Conservation (phyloP, 1,139 yeast species). For the Sugiyamaella grinbergsii region DNA sequence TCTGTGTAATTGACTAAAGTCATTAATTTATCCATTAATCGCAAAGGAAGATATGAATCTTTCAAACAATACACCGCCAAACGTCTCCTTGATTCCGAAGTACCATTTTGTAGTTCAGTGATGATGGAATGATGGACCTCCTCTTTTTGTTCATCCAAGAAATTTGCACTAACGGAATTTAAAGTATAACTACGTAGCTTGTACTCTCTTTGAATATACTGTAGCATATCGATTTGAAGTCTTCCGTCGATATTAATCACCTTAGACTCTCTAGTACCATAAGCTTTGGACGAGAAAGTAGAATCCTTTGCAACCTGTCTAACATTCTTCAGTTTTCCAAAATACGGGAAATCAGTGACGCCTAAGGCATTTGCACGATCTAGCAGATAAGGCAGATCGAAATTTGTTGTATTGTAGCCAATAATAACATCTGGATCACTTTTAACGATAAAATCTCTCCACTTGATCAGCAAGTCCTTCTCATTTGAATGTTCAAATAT, state of each 20-base stretch:
- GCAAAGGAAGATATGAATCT: slow-evolving; percentile 88
- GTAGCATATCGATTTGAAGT: slow-evolving; percentile 90
- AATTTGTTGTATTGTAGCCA: slow-evolving; percentile 93
- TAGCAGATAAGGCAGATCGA: slow-evolving; percentile 89
- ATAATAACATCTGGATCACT: slow-evolving; percentile 96
- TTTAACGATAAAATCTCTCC: slow-evolving; percentile 82
- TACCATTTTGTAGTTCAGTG: slow-evolving; percentile 92
- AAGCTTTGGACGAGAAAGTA: slow-evolving; percentile 89
- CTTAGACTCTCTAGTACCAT: slow-evolving; percentile 93
- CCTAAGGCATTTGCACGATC: slow-evolving; percentile 82
- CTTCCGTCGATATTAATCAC: slow-evolving; percentile 93
- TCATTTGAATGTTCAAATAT: slow-evolving; percentile 77
- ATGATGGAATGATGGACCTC: slow-evolving; percentile 97
- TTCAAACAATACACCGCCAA: slow-evolving; percentile 96
- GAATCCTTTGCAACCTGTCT: slow-evolving; percentile 81
- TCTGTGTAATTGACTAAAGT: slow-evolving; percentile 96
- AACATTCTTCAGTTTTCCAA: slow-evolving; percentile 70
- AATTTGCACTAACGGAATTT: slow-evolving; percentile 94
- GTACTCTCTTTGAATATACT: slow-evolving; percentile 91
- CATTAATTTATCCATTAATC: slow-evolving; percentile 90
- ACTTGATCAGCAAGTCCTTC: slow-evolving; percentile 74
- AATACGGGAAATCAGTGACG: slow-evolving; percentile 73
- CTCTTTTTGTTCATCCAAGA: slow-evolving; percentile 93
- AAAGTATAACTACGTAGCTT: slow-evolving; percentile 91
- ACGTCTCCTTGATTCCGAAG: slow-evolving; percentile 86